Evolutionary conservation across 768 basidiomycete genomes (phyloP).

Genomic region (Boletus tylopilopsis): DNA sequence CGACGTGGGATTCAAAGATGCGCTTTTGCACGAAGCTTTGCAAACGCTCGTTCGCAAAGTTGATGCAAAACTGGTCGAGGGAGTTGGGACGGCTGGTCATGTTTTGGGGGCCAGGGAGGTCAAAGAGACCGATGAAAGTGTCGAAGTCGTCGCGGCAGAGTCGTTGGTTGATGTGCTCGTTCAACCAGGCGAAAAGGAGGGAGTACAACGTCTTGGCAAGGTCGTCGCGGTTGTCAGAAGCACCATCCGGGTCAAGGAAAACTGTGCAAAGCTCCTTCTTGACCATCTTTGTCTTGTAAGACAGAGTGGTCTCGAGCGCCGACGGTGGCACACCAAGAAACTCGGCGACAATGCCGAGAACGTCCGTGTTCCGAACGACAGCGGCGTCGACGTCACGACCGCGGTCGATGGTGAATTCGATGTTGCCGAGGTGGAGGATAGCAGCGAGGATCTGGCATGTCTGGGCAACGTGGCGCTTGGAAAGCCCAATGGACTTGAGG

Average conservation of each 20-base stretch:
- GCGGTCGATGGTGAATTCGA: conserved; percentile 86
- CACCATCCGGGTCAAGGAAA: conserved; percentile 92
- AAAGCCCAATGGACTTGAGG: conserved; percentile 88
- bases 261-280: conserved; percentile 97
- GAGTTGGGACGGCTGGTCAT: conserved; percentile 85
- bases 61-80: conserved; percentile 94
- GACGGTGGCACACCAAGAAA: conserved; percentile 80
- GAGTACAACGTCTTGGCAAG: conserved; percentile 92
- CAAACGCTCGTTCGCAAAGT: conserved; percentile 91
- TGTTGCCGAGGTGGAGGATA: conserved; percentile 94
- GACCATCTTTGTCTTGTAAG: conserved; percentile 89
- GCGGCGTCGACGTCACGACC: conserved; percentile 88
- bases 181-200: conserved; percentile 92
- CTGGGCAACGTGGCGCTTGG: conserved; percentile 92
- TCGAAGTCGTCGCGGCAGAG: conserved; percentile 91
- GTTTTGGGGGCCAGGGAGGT: conserved; percentile 92
- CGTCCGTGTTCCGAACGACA: conserved; percentile 81
- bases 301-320: conserved; percentile 74
- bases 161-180: conserved; percentile 93
- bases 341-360: conserved; percentile 81
- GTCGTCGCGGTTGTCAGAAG: conserved; percentile 90
- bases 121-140: conserved; percentile 90
- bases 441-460: conserved; percentile 93
- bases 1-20: conserved; percentile 69
- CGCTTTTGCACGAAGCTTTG: conserved; percentile 74